phyloP scores from a whole-genome alignment of 805 yeast species.

The Sungouiella blattae region DNA sequence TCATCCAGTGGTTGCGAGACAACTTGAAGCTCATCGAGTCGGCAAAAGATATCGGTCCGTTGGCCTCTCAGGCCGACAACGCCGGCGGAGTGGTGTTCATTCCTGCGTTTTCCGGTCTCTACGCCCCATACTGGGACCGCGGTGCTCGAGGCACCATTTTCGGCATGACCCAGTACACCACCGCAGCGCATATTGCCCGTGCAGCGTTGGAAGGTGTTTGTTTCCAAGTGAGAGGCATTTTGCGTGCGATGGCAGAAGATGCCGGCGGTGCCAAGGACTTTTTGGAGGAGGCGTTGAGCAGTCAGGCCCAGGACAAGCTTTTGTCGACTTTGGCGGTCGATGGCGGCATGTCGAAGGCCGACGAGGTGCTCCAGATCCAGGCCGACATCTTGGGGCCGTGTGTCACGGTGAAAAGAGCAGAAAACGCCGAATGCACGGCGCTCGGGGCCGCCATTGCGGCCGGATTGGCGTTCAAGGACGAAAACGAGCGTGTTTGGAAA shows the following conservation, averaged over 20 bases:
- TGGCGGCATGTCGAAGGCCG: slow-evolving; percentile 93
- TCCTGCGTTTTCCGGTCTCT: slow-evolving; percentile 90
- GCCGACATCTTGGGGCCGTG: slow-evolving; percentile 89
- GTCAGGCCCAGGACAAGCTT: slow-evolving; percentile 42
- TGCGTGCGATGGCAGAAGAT: slow-evolving; percentile 85
- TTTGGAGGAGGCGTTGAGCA: slow-evolving; percentile 48
- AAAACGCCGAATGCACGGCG: slow-evolving; percentile 87
- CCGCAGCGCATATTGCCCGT: slow-evolving; percentile 86
- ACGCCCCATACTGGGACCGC: slow-evolving; percentile 95
- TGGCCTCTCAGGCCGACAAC: slow-evolving; percentile 76
- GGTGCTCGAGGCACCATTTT: slow-evolving; percentile 89
- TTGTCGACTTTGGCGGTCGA: slow-evolving; percentile 70
- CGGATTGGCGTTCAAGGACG: slow-evolving; percentile 56
- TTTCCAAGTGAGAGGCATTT: slow-evolving; percentile 86
- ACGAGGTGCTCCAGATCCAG: slow-evolving; percentile 90
- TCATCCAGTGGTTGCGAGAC: slow-evolving; percentile 91
- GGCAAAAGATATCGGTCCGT: slow-evolving; percentile 85
- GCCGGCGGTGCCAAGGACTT: slow-evolving; percentile 62
- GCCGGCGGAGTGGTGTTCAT: slow-evolving; percentile 92
- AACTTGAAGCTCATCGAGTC: slow-evolving; percentile 77
- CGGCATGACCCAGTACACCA: slow-evolving; percentile 90
- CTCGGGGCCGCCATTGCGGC: slow-evolving; percentile 97
- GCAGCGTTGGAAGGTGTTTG: slow-evolving; percentile 96
- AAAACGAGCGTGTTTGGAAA: slow-evolving; percentile 64
- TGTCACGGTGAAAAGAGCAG: slow-evolving; percentile 75